Evolutionary conservation across 495 filamentous ascomycete genomes (phyloP).

Genomic region (Podospora didyma): DNA sequence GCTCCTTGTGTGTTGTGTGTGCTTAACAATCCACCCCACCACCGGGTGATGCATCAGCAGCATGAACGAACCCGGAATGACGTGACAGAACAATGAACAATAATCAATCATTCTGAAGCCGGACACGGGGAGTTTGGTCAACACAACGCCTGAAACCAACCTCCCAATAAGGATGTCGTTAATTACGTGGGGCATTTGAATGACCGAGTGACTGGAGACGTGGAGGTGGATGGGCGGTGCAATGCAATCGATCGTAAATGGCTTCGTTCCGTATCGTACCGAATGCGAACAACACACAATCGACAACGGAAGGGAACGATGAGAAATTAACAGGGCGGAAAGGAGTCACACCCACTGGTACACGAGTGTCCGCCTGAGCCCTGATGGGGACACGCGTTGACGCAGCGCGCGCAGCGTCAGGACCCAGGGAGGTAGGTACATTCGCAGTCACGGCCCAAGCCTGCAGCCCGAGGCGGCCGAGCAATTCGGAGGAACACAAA

Average conservation of each 20-base stretch:
- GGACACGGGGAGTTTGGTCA: too few species aligned
- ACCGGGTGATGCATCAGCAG: constrained; percentile 2
- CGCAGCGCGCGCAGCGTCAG: too few species aligned
- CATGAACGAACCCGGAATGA: background rate
- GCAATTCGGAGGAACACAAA: constrained; percentile 12
- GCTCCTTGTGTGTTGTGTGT: background rate
- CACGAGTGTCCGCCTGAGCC: too few species aligned
- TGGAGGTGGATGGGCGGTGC: background rate
- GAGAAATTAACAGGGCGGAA: too few species aligned
- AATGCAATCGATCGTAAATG: background rate
- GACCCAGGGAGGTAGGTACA: background rate
- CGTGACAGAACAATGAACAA: background rate
- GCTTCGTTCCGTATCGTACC: background rate
- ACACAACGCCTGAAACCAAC: too few species aligned
- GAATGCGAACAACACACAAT: background rate
- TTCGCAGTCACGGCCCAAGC: constrained; percentile 1
- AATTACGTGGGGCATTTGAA: too few species aligned
- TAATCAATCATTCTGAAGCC: constrained; percentile 11
- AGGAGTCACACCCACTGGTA: too few species aligned
- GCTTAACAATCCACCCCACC: constrained; percentile 8
- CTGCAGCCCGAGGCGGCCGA: constrained; percentile 9
- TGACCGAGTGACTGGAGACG: too few species aligned
- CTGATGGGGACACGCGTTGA: too few species aligned
- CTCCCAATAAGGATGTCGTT: too few species aligned
- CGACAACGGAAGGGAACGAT: too few species aligned